Base-by-base conservation (phyloP, 176 grass and related monocot genomes). In the Lolium perenne region DNA sequence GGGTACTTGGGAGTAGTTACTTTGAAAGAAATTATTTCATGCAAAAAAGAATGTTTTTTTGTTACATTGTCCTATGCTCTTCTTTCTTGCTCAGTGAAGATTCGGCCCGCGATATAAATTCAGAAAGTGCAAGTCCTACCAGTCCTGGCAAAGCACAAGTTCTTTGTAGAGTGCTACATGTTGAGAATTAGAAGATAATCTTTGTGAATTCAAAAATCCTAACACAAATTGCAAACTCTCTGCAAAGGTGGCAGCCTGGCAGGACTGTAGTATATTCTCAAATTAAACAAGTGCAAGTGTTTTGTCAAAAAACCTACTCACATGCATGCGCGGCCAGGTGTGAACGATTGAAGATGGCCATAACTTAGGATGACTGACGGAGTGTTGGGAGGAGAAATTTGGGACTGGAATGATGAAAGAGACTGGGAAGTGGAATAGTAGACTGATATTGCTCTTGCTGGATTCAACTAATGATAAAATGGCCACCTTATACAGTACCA, bases 141-240 rank as follows among this genome's bases (percentile, higher is more conserved):
- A 78, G 6, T 54, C 8, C 21, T 72, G 16, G 54, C 13, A 29
- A 63, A 47, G 8, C 11, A 64, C 38, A 60, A 54, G 55, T 0
- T 78, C 58, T 12, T 62, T 29, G 72, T 53, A 54, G 70, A 63
- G 71, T 55, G 71, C 29, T 82, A 45, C 57, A 62, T 26, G 47
- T 77, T 38, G 47, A 82, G 51, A 16, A 82, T 29, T 78, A 71
- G 0, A 16, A 82, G 29, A 29, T 29, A 29, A 82, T n/a, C 8
- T 0, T 72, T 4, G 17, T 29, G 4, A 86, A 82, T 76, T 90
- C 15, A 21, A 77, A 70, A 29, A 45, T 5, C 15, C 2, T 63
- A 71, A 1, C 20, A 29, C 29, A 1, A 46, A 38, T 17, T 70
- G 35, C 83, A 40, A 12, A 86, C 48, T 21, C 40, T 77, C 0